Evolutionary conservation across 179 eudicot genomes (phyloP), one percentile per base, ranked within the genome.

Genomic region (Silene coronaria): DNA sequence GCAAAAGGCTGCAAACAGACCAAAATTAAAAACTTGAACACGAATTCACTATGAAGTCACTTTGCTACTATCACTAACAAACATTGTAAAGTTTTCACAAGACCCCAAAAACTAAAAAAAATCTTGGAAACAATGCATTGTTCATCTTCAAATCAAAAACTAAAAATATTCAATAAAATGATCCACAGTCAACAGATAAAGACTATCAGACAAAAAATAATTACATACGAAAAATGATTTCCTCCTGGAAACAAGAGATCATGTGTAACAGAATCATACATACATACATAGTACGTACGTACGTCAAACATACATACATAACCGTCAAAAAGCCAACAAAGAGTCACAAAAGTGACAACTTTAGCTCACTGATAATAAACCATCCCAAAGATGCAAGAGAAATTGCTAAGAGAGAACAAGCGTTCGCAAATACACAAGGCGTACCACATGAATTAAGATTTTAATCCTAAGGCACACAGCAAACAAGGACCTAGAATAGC

Each of bases 311-410:
- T n/a, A n/a, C n/a, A n/a, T n/a, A n/a, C n/a, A 64, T 24, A 64
- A 17, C 21, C 2, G 1, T 12, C n/a, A 66, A 30, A 66, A 21
- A 19, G 8, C 36, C 6, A n/a, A 28, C 36, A 3, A 30, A n/a
- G 16, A 32, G 24, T 32, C 26, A n/a, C 14, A 66, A 66, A 30
- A 17, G 48, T 27, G 32, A 62, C 27, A 24, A 13, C 28, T 62
- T 23, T 36, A 62, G 32, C 24, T 62, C 67, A 62, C 24, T 62
- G 38, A 11, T 21, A 26, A 63, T 28, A 30, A 42, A 16, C 42
- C 42, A 16, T 64, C 21, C 68, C 42, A 64, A 64, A 27, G 34
- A 64, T 4, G 34, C 68, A 64, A 64, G 42, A 64, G n/a, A 64
- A 32, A 6, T 66, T 11, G 30, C 28, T 77, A 24, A 12, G 23